Evolutionary conservation across 1,284 basidiomycete genomes (phyloP), one percentile per base, ranked within the genome.

Genomic region (Boletus semigastroideus): DNA sequence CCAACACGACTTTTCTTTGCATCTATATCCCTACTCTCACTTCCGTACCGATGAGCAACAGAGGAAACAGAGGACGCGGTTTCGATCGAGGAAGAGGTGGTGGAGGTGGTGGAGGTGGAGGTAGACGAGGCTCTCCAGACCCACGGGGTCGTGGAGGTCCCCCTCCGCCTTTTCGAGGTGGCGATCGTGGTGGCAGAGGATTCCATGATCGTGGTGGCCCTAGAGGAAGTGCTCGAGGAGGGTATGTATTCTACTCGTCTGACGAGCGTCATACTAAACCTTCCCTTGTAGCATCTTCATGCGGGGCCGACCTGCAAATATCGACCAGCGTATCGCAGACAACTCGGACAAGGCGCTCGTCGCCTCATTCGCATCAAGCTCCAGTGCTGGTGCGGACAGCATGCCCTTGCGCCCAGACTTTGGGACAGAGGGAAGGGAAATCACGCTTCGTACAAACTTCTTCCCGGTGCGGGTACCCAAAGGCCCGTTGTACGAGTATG

Each of bases 381-480:
- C 83, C 8, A 65, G 66, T 2, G 60, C 49, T 37, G 50, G 53
- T n/a, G 56, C 72, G 1, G 72, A 74, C 38, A 78, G 83, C 12
- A 73, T 89, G 40, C 89, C 90, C 13, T 57, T 78, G 8, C 82
- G 89, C 22, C 87, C 86, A 14, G 83, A 76, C 52, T 87, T 82
- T 64, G 90, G 89, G 5, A 83, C 73, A 0, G 61, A 59, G 1
- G 89, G 89, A 9, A 76, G 49, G 12, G 55, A 67, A 30, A 80
- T 90, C 67, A 84, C 78, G 56, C 72, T 91, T 36, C 81, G 88
- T 13, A 75, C 87, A 13, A 91, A 91, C 58, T 89, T 84, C 72
- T 90, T 90, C 69, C 82, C 87, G 1, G 74, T 91, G 17, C 74
- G 74, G 38, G 71, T 87, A 16, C 83, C 84, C 1, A 81, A 82